These are phyloP conservation scores for Leavenworthia alabamica DNA, from an alignment of 345 rosid species.

Conservation along the genomic window DNA sequence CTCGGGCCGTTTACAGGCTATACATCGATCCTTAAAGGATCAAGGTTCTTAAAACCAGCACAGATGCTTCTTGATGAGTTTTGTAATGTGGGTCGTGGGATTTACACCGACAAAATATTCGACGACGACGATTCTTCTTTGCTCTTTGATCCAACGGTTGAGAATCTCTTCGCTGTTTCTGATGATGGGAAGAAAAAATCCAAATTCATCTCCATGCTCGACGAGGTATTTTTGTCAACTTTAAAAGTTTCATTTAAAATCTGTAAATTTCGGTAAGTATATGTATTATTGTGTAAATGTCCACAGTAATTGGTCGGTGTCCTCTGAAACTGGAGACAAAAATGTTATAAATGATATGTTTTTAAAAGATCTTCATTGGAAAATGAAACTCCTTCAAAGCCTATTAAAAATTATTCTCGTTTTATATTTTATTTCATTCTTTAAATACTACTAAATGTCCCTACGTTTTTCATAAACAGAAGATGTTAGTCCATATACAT, in stretches of 20 bases:
- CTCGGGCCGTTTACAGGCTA: slow-evolving; percentile 66
- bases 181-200: slow-evolving; percentile 56
- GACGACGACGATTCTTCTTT: slow-evolving; percentile 44
- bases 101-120: slow-evolving; percentile 40
- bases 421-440: neutral
- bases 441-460: neutral
- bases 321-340: slow-evolving; percentile 20
- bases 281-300: slow-evolving; percentile 4
- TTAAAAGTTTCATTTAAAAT: neutral
- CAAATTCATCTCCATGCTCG: slow-evolving; percentile 68
- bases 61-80: slow-evolving; percentile 78
- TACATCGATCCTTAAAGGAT: slow-evolving; percentile 67
- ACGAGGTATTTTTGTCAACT: slow-evolving; percentile 53
- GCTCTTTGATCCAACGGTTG: slow-evolving; percentile 47
- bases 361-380: slow-evolving; percentile 34
- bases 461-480: no score
- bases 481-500: no score
- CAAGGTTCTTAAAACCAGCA: slow-evolving; percentile 83
- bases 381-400: slow-evolving; percentile 30
- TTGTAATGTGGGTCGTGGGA: slow-evolving; percentile 54
- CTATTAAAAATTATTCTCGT: neutral
- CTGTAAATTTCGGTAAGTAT: neutral
- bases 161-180: slow-evolving; percentile 34
- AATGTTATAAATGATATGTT: slow-evolving; percentile 24
- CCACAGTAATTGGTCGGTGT: slow-evolving; percentile 27